These are phyloP conservation scores for Berberis thunbergii DNA, from an alignment of 164 flowering plant species.

Conservation along the genomic window DNA sequence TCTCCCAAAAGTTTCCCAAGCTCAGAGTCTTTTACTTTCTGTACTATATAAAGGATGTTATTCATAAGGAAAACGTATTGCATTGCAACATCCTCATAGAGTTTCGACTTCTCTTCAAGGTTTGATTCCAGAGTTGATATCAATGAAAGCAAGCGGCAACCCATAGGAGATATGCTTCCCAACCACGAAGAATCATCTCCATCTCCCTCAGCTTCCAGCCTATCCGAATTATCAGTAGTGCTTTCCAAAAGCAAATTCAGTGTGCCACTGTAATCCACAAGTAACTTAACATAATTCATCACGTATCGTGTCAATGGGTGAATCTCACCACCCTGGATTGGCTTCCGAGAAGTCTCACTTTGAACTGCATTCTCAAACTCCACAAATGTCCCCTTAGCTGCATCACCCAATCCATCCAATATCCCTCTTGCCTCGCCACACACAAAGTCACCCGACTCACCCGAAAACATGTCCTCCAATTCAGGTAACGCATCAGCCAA, in stretches of 20 bases:
- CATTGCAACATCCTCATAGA: slow-evolving; percentile 69
- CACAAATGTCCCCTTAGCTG: slow-evolving; percentile 60
- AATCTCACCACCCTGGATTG: slow-evolving; percentile 55
- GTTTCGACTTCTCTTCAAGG: slow-evolving; percentile 63
- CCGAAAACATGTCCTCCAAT: slow-evolving; percentile 35
- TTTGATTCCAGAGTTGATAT: slow-evolving; percentile 53
- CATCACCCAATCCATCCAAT: slow-evolving; percentile 46
- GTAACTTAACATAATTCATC: slow-evolving; percentile 69
- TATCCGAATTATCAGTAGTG: slow-evolving; percentile 11
- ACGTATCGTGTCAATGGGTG: slow-evolving; percentile 78
- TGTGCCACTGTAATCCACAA: slow-evolving; percentile 66
- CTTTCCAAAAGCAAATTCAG: slow-evolving; percentile 43
- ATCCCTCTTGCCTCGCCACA: slow-evolving; percentile 49
- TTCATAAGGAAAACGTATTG: slow-evolving; percentile 76
- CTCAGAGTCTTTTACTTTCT: slow-evolving; percentile 81
- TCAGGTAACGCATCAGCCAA: slow-evolving; percentile 35
- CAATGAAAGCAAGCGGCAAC: slow-evolving; percentile 32
- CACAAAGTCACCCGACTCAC: slow-evolving; percentile 35
- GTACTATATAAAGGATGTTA: slow-evolving; percentile 70
- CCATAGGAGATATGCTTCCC: slow-evolving; percentile 33
- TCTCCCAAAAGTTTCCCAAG: slow-evolving; percentile 68
- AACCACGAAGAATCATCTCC: slow-evolving; percentile 17
- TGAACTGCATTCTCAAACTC: slow-evolving; percentile 73
- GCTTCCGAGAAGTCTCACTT: slow-evolving; percentile 48
- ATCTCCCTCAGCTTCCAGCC: slow-evolving; percentile 15